These are phyloP conservation scores for Larix kaempferi DNA, from an alignment of 75 land plant species.

Conservation along the genomic window DNA sequence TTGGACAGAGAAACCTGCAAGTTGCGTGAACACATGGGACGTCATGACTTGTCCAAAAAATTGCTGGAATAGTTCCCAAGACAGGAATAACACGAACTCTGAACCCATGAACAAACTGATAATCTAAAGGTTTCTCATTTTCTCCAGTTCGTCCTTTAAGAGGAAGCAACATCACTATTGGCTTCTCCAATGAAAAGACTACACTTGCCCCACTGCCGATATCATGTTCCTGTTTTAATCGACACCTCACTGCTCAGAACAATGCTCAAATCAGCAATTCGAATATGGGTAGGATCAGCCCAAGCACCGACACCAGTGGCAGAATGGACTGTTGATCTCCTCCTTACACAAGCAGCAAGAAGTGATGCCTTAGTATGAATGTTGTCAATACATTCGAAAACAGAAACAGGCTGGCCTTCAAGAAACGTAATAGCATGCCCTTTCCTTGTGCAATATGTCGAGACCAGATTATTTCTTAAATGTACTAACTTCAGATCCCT, in stretches of 20 bases:
- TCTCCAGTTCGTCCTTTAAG: slow-evolving; percentile 79
- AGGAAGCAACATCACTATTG: slow-evolving; percentile 90
- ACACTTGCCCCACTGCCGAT: slow-evolving; percentile 93
- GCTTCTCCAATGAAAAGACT: slow-evolving; percentile 91
- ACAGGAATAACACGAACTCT: slow-evolving; percentile 98
- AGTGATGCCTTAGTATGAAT: too few species aligned
- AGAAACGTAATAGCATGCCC: too few species aligned
- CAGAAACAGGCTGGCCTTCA: too few species aligned
- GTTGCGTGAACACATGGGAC: slow-evolving; percentile 81
- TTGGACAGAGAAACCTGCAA: slow-evolving; percentile 68
- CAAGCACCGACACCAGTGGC: too few species aligned
- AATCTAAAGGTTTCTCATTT: slow-evolving; percentile 91
- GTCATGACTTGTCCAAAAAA: slow-evolving; percentile 99
- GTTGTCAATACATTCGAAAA: too few species aligned
- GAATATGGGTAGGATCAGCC: too few species aligned
- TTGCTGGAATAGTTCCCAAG: slow-evolving; percentile 95
- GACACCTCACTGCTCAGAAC: slow-evolving; percentile 71
- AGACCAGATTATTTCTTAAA: too few species aligned
- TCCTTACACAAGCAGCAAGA: too few species aligned
- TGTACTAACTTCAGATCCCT: too few species aligned
- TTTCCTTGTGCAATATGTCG: too few species aligned
- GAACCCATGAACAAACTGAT: slow-evolving; percentile 98
- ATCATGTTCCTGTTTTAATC: slow-evolving; percentile 72
- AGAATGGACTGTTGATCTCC: too few species aligned
- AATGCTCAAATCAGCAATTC: neutral